Evolutionary conservation across 768 basidiomycete genomes (phyloP), one percentile per base, ranked within the genome.

Genomic region (Lactifluus rugatus): DNA sequence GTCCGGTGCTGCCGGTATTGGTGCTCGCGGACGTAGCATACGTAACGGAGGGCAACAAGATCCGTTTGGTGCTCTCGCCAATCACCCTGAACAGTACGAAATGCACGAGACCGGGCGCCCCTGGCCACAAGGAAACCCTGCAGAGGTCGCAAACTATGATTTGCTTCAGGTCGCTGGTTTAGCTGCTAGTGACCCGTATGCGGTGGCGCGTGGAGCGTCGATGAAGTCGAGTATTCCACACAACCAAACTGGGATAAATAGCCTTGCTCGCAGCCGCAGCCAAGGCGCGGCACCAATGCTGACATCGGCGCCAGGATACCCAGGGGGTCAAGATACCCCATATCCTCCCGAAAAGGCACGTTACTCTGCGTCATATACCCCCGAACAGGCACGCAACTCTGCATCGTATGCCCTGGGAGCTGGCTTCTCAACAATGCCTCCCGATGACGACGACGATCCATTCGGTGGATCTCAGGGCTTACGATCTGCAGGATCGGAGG

Each of bases 51-150:
- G 69, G 66, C 21, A 68, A 65, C 61, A 69, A 60, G 63, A 67
- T 9, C 75, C 74, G 32, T 76, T 75, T 62, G 69, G 69, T 34
- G 74, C 75, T 2, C 75, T 74, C 58, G 72, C 73, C 2, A 69
- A 69, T 10, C 61, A 65, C 25, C 62, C 65, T 0, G 64, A 61
- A 42, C 61, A 66, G 55, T 66, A 69, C 50, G 66, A 62, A 25
- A 63, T 59, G 63, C 31, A 65, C 64, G n/a, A 59, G 61, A 0
- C 62, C 54, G 11, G 59, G 61, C 39, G 39, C 51, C 41, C 47
- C 52, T 64, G 54, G 48, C 42, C 41, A 23, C 51, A 46, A 54
- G 55, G 60, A 8, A 55, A 8, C 50, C 44, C 37, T 41, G 3
- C 26, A 14, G 57, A 31, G 17, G 50, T 21, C 34, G 3, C 39